Evolutionary conservation across 805 yeast species (phyloP).

Genomic region (Schwanniomyces sp.): DNA sequence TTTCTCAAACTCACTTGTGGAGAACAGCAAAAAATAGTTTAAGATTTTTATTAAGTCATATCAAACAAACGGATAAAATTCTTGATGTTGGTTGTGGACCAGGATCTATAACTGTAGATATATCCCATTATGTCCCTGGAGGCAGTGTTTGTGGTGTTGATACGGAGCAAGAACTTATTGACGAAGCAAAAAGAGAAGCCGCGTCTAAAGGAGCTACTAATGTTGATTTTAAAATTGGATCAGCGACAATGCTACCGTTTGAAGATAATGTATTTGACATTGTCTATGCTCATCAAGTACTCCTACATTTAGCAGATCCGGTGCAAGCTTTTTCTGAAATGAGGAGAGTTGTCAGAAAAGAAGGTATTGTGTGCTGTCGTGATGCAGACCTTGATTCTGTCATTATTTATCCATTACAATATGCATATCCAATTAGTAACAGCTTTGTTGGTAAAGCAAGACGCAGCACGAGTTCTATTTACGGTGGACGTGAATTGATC

Average conservation of each 20-base stretch:
- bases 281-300: slow-evolving; percentile 39
- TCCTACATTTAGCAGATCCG: slow-evolving; percentile 35
- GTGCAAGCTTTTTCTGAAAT: slow-evolving; percentile 31
- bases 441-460: slow-evolving; percentile 6
- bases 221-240: slow-evolving; percentile 26
- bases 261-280: slow-evolving; percentile 37
- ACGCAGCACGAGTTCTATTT: slow-evolving; percentile 9
- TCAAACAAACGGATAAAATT: slow-evolving; percentile 22
- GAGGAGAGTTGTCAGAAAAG: slow-evolving; percentile 32
- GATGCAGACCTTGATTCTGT: slow-evolving; percentile 26
- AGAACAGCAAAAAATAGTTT: slow-evolving; percentile 29
- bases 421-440: slow-evolving; percentile 7
- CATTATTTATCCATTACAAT: slow-evolving; percentile 16
- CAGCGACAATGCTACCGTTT: slow-evolving; percentile 30
- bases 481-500: slow-evolving; percentile 17
- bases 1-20: slow-evolving; percentile 33
- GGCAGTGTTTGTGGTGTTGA: slow-evolving; percentile 33
- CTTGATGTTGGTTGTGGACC: slow-evolving; percentile 47
- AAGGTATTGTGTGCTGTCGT: slow-evolving; percentile 30
- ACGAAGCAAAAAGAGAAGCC: slow-evolving; percentile 16
- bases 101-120: slow-evolving; percentile 36
- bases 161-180: slow-evolving; percentile 27
- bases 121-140: slow-evolving; percentile 26
- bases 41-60: slow-evolving; percentile 20
- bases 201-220: slow-evolving; percentile 8